phyloP scores from a whole-genome alignment of 2,329 filamentous ascomycete genomes.

The Coniella vitis region DNA sequence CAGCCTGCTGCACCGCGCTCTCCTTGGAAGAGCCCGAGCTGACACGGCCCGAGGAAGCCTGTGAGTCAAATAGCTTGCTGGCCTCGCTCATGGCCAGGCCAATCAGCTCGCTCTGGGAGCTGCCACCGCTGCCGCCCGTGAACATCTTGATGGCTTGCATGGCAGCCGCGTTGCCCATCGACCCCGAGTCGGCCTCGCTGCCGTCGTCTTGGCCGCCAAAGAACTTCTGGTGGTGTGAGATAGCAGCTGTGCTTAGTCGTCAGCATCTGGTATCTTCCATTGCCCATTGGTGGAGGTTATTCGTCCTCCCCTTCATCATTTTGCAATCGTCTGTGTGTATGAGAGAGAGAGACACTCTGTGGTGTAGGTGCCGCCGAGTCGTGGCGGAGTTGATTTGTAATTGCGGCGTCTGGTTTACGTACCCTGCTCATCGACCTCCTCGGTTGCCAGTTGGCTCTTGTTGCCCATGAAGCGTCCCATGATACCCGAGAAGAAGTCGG shows the following conservation, averaged over 20 bases:
- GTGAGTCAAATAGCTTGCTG: conserved; percentile 63
- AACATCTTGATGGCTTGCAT: conserved; percentile 81
- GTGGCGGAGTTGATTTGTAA: too few relatives aligned
- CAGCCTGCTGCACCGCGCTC: conserved; percentile 69
- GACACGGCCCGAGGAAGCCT: conserved; percentile 47
- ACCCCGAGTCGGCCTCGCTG: conserved; percentile 40
- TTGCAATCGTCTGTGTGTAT: too few relatives aligned
- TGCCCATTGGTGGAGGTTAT: not conserved
- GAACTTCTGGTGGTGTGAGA: conserved; percentile 68
- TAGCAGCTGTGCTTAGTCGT: conserved; percentile 45
- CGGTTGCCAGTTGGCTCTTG: conserved; percentile 39
- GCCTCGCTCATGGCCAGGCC: conserved; percentile 85
- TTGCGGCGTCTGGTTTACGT: too few relatives aligned
- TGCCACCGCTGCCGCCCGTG: conserved; percentile 42
- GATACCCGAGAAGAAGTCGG: conserved; percentile 42
- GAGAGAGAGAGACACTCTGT: too few relatives aligned
- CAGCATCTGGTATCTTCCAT: not conserved
- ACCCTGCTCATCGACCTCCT: conserved; percentile 46
- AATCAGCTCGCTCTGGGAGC: conserved; percentile 67
- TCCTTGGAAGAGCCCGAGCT: conserved; percentile 65
- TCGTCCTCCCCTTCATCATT: not conserved
- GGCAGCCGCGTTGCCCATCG: conserved; percentile 66
- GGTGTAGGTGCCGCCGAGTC: too few relatives aligned
- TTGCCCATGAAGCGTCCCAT: conserved; percentile 42
- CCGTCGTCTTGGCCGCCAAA: conserved; percentile 51